Base-by-base conservation (phyloP, 441 rosid genomes). In the Populus hybrid region DNA sequence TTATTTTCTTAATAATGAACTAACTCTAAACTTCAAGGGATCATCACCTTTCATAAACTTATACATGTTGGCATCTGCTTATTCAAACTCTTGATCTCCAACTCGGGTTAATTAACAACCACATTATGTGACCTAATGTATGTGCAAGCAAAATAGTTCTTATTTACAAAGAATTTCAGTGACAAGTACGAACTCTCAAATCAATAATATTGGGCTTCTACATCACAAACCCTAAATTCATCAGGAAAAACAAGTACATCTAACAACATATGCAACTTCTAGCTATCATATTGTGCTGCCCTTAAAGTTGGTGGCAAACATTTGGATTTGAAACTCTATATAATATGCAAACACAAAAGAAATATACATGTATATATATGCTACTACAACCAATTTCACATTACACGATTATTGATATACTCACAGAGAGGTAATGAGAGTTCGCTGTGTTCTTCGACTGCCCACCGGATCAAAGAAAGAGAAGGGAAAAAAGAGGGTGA, bases 391-490 rank as follows among this genome's bases (percentile, higher is more conserved):
- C 66, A 73, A n/a, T 10, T 6, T 14, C 12, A 42, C 14, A 23
- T 3, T 5, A 7, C 50, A 76, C 73, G 34, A 50, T 46, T 68
- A 68, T 18, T 28, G n/a, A 34, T 35, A 68, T 71, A 77, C 75
- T 71, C 72, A 78, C 82, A 75, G 71, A 70, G 77, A 28, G 57
- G n/a, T 10, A 23, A 30, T 4, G 81, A 50, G 20, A 63, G 53
- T 9, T 10, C 10, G n/a, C 64, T 14, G 8, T 32, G 66, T 61
- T 40, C 72, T 70, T 75, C 77, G 69, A 71, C 61, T 46, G 63
- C 53, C 23, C n/a, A 68, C 66, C 14, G 5, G 35, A 77, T 16
- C 26, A 35, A 34, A 42, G 20, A 40, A 18, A 20, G 14, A 14
- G n/a, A 63, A n/a, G 26, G 70, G 11, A 20, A 10, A 70, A 23